Conservation (phyloP, 1,139 yeast species). For the Arxiozyma bovina region DNA sequence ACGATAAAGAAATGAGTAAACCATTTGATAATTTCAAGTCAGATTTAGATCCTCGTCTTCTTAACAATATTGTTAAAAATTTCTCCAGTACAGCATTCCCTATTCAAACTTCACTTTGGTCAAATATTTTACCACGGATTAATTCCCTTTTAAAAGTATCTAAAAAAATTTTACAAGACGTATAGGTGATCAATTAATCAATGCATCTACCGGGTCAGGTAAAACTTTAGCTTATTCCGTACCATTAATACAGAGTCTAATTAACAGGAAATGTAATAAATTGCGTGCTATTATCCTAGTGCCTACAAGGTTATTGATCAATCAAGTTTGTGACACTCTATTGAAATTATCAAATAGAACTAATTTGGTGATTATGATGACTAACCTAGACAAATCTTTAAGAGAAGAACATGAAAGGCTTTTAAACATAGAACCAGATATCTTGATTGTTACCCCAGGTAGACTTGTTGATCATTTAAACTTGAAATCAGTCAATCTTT, state of each 20-base stretch:
- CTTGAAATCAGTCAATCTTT: conserved; percentile 34
- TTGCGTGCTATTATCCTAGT: conserved; percentile 71
- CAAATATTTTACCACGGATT: conserved; percentile 21
- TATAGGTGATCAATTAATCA: conserved; percentile 69
- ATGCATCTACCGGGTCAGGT: conserved; percentile 96
- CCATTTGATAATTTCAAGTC: conserved; percentile 12
- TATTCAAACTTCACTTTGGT: conserved; percentile 27
- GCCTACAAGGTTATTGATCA: conserved; percentile 83
- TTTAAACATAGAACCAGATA: conserved; percentile 53
- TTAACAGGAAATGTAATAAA: conserved; percentile 58
- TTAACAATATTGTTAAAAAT: conserved; percentile 20
- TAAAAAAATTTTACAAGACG: conserved; percentile 34
- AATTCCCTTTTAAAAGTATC: conserved; percentile 19
- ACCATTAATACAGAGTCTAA: conserved; percentile 68
- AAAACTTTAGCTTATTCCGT: conserved; percentile 84
- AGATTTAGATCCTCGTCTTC: conserved; percentile 6
- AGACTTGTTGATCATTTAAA: conserved; percentile 81
- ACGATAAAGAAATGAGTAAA: conserved; percentile 23
- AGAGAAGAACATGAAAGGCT: conserved; percentile 55
- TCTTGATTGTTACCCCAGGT: conserved; percentile 84
- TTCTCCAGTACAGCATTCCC: conserved; percentile 29
- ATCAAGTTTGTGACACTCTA: conserved; percentile 68
- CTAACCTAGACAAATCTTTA: conserved; percentile 55
- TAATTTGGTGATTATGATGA: conserved; percentile 47
- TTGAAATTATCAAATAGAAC: conserved; percentile 57